Conservation (phyloP, 2,329 filamentous ascomycete genomes). For the Aspergillus oerlinghausenensis region DNA sequence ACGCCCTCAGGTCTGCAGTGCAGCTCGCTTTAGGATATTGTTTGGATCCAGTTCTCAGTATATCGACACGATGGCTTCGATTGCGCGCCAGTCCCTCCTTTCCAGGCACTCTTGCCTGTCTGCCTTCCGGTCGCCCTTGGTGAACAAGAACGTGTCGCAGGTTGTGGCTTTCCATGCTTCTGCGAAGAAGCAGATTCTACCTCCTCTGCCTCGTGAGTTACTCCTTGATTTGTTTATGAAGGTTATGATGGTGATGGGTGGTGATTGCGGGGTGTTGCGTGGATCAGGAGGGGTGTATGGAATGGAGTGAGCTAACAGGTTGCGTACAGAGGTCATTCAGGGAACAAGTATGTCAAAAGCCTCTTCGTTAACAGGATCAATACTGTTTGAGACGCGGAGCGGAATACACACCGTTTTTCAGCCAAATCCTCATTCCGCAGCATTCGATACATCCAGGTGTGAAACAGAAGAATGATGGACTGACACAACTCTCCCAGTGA, state of each 20-base stretch:
- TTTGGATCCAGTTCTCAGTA: background rate
- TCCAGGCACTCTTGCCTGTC: conserved; percentile 34
- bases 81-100: conserved; percentile 36
- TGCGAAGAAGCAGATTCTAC: conserved; percentile 68
- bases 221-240: background rate
- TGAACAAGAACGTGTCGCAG: conserved; percentile 43
- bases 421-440: background rate
- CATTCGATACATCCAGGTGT: background rate
- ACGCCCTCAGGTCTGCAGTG: background rate
- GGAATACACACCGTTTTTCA: background rate
- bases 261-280: background rate
- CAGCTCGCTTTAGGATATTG: background rate
- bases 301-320: conserved; percentile 40
- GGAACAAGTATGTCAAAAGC: conserved; percentile 61
- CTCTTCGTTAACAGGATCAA: background rate
- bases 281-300: background rate
- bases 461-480: background rate
- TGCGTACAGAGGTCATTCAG: conserved; percentile 61
- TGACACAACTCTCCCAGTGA: conserved; percentile 52
- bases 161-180: conserved; percentile 85
- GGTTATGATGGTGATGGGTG: background rate
- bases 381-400: background rate
- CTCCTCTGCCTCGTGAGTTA: conserved; percentile 75
- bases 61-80: conserved; percentile 36
- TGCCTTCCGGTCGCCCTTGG: conserved; percentile 30